Conservation (phyloP, 2,329 filamentous ascomycete genomes). For the Colletotrichum zoysiae region DNA sequence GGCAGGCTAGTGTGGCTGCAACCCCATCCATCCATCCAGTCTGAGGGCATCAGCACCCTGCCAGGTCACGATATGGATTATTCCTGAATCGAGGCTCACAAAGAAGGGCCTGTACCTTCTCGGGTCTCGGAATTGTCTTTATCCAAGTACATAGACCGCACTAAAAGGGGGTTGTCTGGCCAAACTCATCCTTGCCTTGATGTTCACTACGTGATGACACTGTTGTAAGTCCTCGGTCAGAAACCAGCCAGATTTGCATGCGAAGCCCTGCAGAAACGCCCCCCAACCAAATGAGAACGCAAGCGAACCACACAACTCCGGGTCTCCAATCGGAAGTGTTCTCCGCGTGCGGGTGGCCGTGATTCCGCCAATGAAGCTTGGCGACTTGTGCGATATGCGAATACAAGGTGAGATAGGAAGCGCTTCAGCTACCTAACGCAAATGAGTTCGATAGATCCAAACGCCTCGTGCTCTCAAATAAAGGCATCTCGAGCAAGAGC, state of each 20-base stretch:
- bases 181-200: too few species aligned
- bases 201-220: not conserved
- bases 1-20: slow-evolving; percentile 19
- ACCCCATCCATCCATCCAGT: not conserved
- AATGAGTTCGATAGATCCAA: not conserved
- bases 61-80: not conserved
- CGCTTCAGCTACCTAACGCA: not conserved
- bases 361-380: slow-evolving; percentile 25
- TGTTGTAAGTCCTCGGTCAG: not conserved
- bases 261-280: not conserved
- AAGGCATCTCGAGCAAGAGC: not conserved
- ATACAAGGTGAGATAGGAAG: too few species aligned
- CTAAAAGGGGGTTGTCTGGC: not conserved
- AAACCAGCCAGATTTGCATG: not conserved
- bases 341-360: slow-evolving; percentile 7
- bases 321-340: slow-evolving; percentile 16
- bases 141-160: not conserved
- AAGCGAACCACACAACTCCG: slow-evolving; percentile 4
- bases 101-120: too few species aligned
- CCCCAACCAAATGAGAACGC: not conserved
- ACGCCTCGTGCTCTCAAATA: not conserved
- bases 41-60: slow-evolving; percentile 2
- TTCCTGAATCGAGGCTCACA: not conserved
- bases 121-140: too few species aligned
- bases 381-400: not conserved